A percentile compares a stretch with the other conserved stretches of the same genome.
phyloP scores from a whole-genome alignment of 441 rosid genomes.

The Erodium moschatum region DNA sequence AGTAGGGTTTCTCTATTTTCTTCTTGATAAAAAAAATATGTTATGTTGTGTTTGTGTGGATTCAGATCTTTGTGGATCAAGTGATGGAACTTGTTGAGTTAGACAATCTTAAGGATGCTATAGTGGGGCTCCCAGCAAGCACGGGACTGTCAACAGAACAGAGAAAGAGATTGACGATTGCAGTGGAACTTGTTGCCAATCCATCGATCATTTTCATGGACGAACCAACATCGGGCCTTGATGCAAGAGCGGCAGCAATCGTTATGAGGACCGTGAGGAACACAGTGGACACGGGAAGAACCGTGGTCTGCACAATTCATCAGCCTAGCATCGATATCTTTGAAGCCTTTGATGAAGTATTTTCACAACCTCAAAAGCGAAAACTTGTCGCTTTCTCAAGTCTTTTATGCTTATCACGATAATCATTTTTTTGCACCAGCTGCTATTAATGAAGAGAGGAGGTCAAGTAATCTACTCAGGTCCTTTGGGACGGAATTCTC shows the following conservation, averaged over 20 bases:
- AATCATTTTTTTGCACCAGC: slow-evolving; percentile 27
- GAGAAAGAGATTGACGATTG: slow-evolving; percentile 62
- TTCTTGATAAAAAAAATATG: too few species aligned
- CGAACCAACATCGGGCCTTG: slow-evolving; percentile 76
- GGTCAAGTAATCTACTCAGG: slow-evolving; percentile 68
- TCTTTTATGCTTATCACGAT: slow-evolving; percentile 10
- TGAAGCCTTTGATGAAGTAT: neutral
- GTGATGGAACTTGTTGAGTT: slow-evolving; percentile 65
- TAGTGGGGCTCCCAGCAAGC: slow-evolving; percentile 59
- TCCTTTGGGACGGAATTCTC: slow-evolving; percentile 52
- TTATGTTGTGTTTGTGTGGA: too few species aligned
- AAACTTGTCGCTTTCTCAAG: slow-evolving; percentile 16
- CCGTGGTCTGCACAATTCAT: slow-evolving; percentile 47
- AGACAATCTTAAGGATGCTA: slow-evolving; percentile 42
- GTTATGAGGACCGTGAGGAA: slow-evolving; percentile 80
- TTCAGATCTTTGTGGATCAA: slow-evolving; percentile 57
- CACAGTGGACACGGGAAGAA: slow-evolving; percentile 67
- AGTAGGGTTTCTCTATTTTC: too few species aligned
- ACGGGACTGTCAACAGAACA: slow-evolving; percentile 68
- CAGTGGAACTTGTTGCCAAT: slow-evolving; percentile 52
- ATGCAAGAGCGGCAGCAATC: slow-evolving; percentile 72
- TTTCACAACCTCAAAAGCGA: slow-evolving; percentile 9
- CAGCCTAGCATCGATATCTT: slow-evolving; percentile 5
- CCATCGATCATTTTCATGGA: slow-evolving; percentile 63
- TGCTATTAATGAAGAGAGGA: slow-evolving; percentile 68